Percentiles rank a stretch among this genome's conserved stretches.
phyloP scores from a whole-genome alignment of 768 basidiomycete species.

The Russula brevipes region DNA sequence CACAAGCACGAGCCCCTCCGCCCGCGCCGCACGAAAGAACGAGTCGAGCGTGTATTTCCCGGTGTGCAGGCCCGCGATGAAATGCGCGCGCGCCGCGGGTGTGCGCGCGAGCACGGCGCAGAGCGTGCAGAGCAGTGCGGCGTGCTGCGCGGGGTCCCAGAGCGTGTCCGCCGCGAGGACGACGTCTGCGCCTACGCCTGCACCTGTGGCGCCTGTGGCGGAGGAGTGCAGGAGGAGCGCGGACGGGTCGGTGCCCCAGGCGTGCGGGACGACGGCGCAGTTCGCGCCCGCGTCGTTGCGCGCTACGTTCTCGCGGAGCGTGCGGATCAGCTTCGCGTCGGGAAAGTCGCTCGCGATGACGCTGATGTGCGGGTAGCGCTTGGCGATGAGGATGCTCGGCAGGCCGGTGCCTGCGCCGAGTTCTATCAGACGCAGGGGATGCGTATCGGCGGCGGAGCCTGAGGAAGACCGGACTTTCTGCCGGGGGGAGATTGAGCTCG shows the following conservation, averaged over 20 bases:
- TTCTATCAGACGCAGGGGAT: constrained; percentile 46
- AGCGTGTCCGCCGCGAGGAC: constrained; percentile 72
- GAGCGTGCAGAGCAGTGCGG: constrained; percentile 49
- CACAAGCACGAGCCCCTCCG: constrained; percentile 44
- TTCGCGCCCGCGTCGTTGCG: constrained; percentile 44
- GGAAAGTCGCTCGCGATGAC: constrained; percentile 70
- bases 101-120: constrained; percentile 42
- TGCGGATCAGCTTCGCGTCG: constrained; percentile 53
- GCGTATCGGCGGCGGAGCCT: no score
- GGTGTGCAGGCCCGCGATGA: constrained; percentile 74
- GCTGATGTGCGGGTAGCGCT: constrained; percentile 34
- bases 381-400: constrained; percentile 64
- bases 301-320: constrained; percentile 52
- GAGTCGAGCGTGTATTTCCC: constrained; percentile 66
- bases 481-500: constrained; percentile 36
- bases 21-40: constrained; percentile 43
- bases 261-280: constrained; percentile 53
- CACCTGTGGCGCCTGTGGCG: no score
- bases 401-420: constrained; percentile 72
- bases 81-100: constrained; percentile 46
- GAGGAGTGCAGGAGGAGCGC: constrained; percentile 19
- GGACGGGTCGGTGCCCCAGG: constrained; percentile 56
- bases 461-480: background rate
- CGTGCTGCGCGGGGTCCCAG: constrained; percentile 65
- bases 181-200: constrained; percentile 38